Percentiles rank a stretch among this genome's conserved stretches.
Evolutionary conservation across 106 monocot species (phyloP).

Genomic region (Dactylorhiza incarnata): DNA sequence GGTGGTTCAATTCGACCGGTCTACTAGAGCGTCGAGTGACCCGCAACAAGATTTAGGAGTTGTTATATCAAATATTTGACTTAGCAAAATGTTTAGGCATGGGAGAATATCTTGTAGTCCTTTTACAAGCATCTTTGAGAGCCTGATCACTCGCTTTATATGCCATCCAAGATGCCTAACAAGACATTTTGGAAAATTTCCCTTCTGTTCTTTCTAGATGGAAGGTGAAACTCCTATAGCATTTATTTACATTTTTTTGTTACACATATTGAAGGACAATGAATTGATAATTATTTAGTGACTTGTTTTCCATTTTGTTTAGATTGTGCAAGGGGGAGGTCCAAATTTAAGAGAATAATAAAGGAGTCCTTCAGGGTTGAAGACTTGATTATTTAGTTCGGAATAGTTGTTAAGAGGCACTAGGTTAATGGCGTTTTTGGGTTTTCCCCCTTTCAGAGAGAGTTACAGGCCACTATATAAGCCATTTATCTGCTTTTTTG

Average conservation of each 20-base stretch:
- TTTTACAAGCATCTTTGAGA: background rate
- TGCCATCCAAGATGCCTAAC: background rate
- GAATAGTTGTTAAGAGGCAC: background rate
- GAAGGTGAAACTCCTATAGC: background rate
- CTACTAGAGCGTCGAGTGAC: too few species aligned
- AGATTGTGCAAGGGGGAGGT: background rate
- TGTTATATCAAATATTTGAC: background rate
- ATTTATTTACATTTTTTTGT: too few species aligned
- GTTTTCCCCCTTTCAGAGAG: background rate
- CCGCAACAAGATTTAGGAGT: background rate
- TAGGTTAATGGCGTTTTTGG: background rate
- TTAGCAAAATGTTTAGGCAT: background rate
- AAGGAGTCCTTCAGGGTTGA: background rate
- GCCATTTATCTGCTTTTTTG: background rate
- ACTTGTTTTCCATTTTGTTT: background rate
- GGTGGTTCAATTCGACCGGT: too few species aligned
- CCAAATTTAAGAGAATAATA: background rate
- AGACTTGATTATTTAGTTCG: background rate
- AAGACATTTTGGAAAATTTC: background rate
- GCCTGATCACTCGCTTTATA: background rate
- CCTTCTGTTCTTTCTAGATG: background rate
- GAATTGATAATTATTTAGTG: background rate
- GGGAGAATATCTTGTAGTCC: background rate
- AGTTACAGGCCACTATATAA: background rate
- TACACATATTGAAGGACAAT: too few species aligned